phyloP scores from a whole-genome alignment of 345 rosid genomes.

The Fremontodendron californicum region DNA sequence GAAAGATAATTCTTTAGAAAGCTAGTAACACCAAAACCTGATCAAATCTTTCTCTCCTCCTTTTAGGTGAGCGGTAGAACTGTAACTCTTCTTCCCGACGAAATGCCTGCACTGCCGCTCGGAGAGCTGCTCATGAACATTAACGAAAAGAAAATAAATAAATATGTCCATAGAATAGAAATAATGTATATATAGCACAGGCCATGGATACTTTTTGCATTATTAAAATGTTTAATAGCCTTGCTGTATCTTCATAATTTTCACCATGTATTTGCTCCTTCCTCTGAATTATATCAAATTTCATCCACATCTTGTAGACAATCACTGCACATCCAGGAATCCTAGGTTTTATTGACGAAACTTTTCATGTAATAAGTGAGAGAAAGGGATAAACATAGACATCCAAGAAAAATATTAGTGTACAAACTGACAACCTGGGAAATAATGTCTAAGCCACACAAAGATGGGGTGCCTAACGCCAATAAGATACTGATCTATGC shows the following conservation, averaged over 20 bases:
- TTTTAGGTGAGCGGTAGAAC: slow-evolving; percentile 55
- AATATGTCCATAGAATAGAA: background rate
- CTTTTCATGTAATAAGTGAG: background rate
- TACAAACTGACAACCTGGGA: background rate
- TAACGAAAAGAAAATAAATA: background rate
- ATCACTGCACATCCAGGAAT: background rate
- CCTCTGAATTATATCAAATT: background rate
- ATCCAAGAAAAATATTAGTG: background rate
- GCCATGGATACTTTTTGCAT: background rate
- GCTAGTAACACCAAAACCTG: too few relatives aligned
- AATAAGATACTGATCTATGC: background rate
- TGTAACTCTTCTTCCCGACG: slow-evolving; percentile 67
- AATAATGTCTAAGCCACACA: background rate
- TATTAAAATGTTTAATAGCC: background rate
- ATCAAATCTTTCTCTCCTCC: slow-evolving; percentile 80
- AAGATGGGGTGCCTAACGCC: background rate
- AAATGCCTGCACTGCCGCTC: slow-evolving; percentile 81
- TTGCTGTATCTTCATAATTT: background rate
- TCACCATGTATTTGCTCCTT: background rate
- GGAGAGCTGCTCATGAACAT: slow-evolving; percentile 49
- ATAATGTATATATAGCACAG: background rate
- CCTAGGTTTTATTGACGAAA: background rate
- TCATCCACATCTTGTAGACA: background rate
- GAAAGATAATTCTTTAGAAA: background rate
- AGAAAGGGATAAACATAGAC: background rate